Evolutionary conservation across 1,284 basidiomycete genomes (phyloP).

Genomic region (Ceratobasidium sp.): DNA sequence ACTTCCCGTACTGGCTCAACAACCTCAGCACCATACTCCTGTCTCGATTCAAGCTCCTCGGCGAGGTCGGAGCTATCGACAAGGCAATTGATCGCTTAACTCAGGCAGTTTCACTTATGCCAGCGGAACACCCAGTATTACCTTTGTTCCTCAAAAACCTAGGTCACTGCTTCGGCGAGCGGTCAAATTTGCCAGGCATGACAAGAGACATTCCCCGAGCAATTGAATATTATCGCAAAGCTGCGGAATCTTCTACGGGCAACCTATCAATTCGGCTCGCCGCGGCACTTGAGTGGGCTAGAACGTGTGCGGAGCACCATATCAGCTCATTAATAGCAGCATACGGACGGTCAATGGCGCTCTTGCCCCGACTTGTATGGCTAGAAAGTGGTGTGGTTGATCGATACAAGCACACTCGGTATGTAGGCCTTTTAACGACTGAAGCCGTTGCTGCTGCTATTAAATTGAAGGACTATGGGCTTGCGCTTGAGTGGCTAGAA

Average conservation of each 20-base stretch:
- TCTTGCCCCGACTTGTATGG: too few species aligned
- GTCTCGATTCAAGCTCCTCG: background rate
- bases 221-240: too few species aligned
- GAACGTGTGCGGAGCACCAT: too few species aligned
- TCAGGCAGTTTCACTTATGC: background rate
- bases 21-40: background rate
- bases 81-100: background rate
- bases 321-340: too few species aligned
- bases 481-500: constrained; percentile 53
- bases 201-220: background rate
- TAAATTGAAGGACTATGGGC: background rate
- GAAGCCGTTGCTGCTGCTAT: constrained; percentile 12
- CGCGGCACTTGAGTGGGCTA: too few species aligned
- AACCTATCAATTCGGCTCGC: too few species aligned
- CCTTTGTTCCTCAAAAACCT: background rate
- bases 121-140: background rate
- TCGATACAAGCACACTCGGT: too few species aligned
- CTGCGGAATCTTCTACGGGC: too few species aligned
- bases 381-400: too few species aligned
- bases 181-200: background rate
- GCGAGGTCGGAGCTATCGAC: background rate
- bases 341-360: too few species aligned
- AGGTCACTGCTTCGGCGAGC: background rate
- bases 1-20: too few species aligned
- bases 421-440: background rate